phyloP scores from a whole-genome alignment of 495 filamentous ascomycete species.

The Aspergillus conjunctus region DNA sequence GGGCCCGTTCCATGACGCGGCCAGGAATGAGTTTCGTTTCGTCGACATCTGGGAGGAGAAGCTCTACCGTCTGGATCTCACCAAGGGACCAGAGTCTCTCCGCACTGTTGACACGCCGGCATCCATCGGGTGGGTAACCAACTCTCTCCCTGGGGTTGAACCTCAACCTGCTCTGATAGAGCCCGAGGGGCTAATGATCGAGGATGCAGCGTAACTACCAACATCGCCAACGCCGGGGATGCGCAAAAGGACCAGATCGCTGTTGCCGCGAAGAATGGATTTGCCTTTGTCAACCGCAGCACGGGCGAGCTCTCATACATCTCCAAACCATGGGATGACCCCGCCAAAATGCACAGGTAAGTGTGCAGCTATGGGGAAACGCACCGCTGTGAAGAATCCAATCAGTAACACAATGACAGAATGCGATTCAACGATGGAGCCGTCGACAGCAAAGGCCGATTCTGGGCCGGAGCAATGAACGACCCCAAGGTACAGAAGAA shows the following conservation, averaged over 20 bases:
- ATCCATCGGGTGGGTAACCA: slow-evolving; percentile 56
- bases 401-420: slow-evolving; percentile 31
- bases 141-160: not conserved
- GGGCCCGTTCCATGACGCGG: slow-evolving; percentile 76
- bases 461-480: slow-evolving; percentile 91
- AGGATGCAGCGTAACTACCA: slow-evolving; percentile 67
- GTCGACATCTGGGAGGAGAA: slow-evolving; percentile 84
- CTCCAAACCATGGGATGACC: slow-evolving; percentile 57
- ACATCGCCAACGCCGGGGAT: slow-evolving; percentile 69
- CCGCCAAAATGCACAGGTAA: slow-evolving; percentile 51
- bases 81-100: slow-evolving; percentile 62
- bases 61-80: slow-evolving; percentile 73
- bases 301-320: slow-evolving; percentile 66
- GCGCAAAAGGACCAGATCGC: slow-evolving; percentile 62
- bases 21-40: slow-evolving; percentile 74
- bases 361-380: too few species aligned
- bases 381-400: too few species aligned
- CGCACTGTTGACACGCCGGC: slow-evolving; percentile 66
- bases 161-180: not conserved
- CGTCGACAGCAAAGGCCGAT: slow-evolving; percentile 77
- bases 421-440: slow-evolving; percentile 80
- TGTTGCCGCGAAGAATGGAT: slow-evolving; percentile 79
- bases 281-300: slow-evolving; percentile 70
- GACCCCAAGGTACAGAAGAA: slow-evolving; percentile 53
- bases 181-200: slow-evolving; percentile 13